Base-by-base conservation (phyloP, 805 yeast species). In the Saturnispora sekii region DNA sequence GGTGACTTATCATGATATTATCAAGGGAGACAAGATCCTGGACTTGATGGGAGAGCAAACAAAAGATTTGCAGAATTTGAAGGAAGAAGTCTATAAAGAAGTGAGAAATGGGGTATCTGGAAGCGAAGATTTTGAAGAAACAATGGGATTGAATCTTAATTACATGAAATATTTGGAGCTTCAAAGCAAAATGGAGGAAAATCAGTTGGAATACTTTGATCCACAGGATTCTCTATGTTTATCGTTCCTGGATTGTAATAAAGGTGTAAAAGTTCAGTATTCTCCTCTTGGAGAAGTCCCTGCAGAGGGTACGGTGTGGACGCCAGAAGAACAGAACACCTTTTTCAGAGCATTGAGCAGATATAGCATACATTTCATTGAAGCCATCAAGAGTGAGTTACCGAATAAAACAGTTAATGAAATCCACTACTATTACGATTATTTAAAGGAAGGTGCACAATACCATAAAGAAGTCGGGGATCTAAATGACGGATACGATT, bases 321-420 rank as follows among this genome's bases (percentile, higher is more conserved):
- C 67, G 1, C 46, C 54, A 0, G 44, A 46, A 1, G 84, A 79
- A 44, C 78, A 79, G 51, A 73, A 72, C 16, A 34, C 45, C 11
- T 79, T 79, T 56, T 79, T 77, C 56, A 62, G 64, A 16, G 63
- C 69, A 17, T 54, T 79, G 30, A 68, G 73, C 1, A 60, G 79
- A 31, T 70, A 65, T 51, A 70, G 79, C 2, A 77, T 76, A 17
- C 68, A 68, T 43, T 53, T 69, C n/a, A 43, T 66, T 1, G 76
- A 74, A 8, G 43, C 56, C 10, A 72, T 79, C 1, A 53, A 59
- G 11, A 52, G 51, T 2, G 52, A 61, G 11, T 48, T 79, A 5
- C 69, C 69, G 0, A 48, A 53, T 5, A 79, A 78, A 4, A 48
- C 53, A 3, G 29, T 62, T 1, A 79, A 77, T 48, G 69, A 79